These are phyloP conservation scores for Arachnomyces sp. DNA, from an alignment of 2,329 filamentous ascomycete species.

Conservation along the genomic window DNA sequence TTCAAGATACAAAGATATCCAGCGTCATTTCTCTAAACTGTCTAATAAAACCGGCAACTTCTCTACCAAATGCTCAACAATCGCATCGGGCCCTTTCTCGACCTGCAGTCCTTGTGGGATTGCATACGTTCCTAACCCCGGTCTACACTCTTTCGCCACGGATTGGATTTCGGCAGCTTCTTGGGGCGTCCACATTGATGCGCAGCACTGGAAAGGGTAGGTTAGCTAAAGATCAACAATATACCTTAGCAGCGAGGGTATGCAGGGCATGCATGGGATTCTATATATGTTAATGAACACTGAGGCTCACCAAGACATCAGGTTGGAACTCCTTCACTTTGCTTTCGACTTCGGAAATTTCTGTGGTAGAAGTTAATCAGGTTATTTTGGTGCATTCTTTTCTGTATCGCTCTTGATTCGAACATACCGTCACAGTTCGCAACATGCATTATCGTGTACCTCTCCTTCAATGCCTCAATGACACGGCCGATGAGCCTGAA, in stretches of 20 bases:
- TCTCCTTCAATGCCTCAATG: conserved; percentile 52
- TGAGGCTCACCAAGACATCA: conserved; percentile 46
- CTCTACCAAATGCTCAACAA: conserved; percentile 35
- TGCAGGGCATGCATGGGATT: too few relatives aligned
- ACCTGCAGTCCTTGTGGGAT: conserved; percentile 36
- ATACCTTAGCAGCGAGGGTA: conserved; percentile 14
- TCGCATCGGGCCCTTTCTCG: conserved; percentile 33
- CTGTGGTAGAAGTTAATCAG: too few relatives aligned
- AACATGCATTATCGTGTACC: conserved; percentile 54
- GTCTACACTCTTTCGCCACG: conserved; percentile 29
- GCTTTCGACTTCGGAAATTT: conserved; percentile 47
- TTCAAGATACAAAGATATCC: too few relatives aligned
- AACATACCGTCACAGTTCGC: conserved; percentile 54
- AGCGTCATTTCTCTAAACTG: conserved; percentile 9
- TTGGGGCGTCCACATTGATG: conserved; percentile 49
- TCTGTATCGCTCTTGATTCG: too few relatives aligned
- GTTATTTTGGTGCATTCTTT: too few relatives aligned
- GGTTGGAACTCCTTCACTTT: conserved; percentile 47
- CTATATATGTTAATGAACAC: too few relatives aligned
- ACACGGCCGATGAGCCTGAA: conserved; percentile 54
- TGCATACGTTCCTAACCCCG: conserved; percentile 35
- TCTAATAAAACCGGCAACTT: conserved; percentile 33
- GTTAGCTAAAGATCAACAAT: too few relatives aligned
- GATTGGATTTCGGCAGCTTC: conserved; percentile 30
- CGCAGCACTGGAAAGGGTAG: conserved; percentile 46